phyloP scores from a whole-genome alignment of 495 filamentous ascomycete species.

The Ascodesmis nigricans region DNA sequence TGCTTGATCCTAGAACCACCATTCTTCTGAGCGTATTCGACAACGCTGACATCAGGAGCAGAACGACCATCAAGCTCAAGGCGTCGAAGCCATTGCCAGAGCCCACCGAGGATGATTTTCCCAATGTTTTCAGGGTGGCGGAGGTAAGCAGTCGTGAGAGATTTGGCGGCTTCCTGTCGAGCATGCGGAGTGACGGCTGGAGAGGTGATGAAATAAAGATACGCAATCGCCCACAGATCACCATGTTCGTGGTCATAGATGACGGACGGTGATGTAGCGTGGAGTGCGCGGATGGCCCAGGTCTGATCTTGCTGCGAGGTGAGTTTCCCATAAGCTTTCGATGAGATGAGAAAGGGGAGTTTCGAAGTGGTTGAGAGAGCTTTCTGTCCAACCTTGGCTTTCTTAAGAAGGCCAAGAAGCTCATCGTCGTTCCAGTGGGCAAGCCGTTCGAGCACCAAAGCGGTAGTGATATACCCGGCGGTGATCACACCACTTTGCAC shows the following conservation, averaged over 20 bases:
- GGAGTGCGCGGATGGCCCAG: conserved; percentile 54
- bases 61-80: conserved; percentile 39
- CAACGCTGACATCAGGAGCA: too few relatives aligned
- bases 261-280: conserved; percentile 31
- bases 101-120: conserved; percentile 37
- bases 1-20: conserved; percentile 36
- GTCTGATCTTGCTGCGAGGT: conserved; percentile 43
- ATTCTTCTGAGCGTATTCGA: too few relatives aligned
- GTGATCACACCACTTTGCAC: conserved; percentile 55
- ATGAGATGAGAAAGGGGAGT: conserved; percentile 65
- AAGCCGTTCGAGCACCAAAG: conserved; percentile 31
- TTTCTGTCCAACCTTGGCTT: conserved; percentile 36
- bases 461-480: conserved; percentile 49
- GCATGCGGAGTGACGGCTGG: conserved; percentile 32
- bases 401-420: conserved; percentile 30
- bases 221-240: conserved; percentile 54
- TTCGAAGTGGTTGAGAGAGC: conserved; percentile 45
- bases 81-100: conserved; percentile 65
- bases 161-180: conserved; percentile 34
- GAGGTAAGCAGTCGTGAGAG: conserved; percentile 38
- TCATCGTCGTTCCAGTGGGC: conserved; percentile 16
- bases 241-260: conserved; percentile 20
- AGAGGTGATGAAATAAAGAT: conserved; percentile 55
- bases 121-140: conserved; percentile 33
- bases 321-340: conserved; percentile 61